Evolutionary conservation across 169 alveolate genomes (phyloP), one percentile per base, ranked within the genome.

Genomic region (Cytauxzoon felis): DNA sequence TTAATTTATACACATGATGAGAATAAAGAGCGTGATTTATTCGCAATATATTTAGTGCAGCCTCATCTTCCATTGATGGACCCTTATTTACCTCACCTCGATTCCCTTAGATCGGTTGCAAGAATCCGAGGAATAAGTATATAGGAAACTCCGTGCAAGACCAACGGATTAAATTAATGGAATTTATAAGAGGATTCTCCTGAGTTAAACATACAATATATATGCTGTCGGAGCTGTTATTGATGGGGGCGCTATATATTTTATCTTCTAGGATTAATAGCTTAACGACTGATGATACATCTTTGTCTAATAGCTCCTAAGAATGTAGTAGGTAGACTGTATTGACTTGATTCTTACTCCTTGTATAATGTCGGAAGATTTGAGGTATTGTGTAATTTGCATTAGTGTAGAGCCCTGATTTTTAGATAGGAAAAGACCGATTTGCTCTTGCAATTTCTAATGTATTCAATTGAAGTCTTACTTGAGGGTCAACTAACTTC

Each of bases 401-500:
- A 41, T 58, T 7, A 80, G 61, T 26, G 82, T 60, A 38, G 73
- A 76, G 34, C 87, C 88, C 89, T 29, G 86, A 43, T 50, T 71
- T 60, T 56, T 81, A 21, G 82, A 66, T 63, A 50, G 87, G 50
- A 53, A 84, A 24, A 38, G 48, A 24, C 71, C 79, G 32, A 72
- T 61, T 49, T 58, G 85, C 38, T 69, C 90, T 51, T 51, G 84
- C 30, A 56, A 57, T 36, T 64, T 62, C 78, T 66, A 61, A 40
- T n/a, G 26, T n/a, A 13, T 81, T 67, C 61, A 79, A 36, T 66
- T 67, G 50, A 54, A 83, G 73, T 32, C 13, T 13, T 38, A 13
- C 13, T 13, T n/a, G 13, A 38, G 24, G 69, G 81, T 53, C 85
- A 29, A 71, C 86, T 57, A 49, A 51, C 66, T 78, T 91, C 96